Conservation (phyloP, 116 monocot genomes). For the Iris pallida region DNA sequence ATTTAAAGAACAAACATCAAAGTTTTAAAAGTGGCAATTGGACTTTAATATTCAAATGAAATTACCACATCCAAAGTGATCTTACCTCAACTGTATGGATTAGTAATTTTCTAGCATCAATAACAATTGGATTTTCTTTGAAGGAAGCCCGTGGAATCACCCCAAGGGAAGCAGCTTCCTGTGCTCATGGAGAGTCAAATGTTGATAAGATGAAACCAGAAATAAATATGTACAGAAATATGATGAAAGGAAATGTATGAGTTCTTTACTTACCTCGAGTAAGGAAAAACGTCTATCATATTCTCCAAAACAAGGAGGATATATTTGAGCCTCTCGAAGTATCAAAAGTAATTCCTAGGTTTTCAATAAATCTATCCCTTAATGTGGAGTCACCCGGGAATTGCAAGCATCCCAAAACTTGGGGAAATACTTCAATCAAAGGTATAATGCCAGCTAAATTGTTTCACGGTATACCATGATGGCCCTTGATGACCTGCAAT, state of each 20-base stretch:
- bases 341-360: slow-evolving; percentile 50
- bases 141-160: slow-evolving; percentile 66
- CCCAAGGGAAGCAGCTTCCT: slow-evolving; percentile 83
- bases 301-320: slow-evolving; percentile 72
- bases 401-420: slow-evolving; percentile 90
- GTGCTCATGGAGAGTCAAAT: neutral
- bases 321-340: slow-evolving; percentile 42
- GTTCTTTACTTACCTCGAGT: slow-evolving; percentile 51
- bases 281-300: slow-evolving; percentile 86
- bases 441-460: slow-evolving; percentile 70
- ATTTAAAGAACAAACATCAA: neutral
- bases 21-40: neutral
- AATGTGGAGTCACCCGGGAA: slow-evolving; percentile 55
- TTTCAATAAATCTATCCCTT: slow-evolving; percentile 64
- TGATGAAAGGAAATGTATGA: neutral
- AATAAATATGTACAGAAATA: too few relatives aligned
- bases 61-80: neutral
- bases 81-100: slow-evolving; percentile 72
- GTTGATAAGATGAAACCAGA: too few relatives aligned
- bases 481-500: slow-evolving; percentile 72
- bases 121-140: slow-evolving; percentile 66
- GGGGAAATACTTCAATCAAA: slow-evolving; percentile 71
- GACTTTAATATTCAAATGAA: neutral
- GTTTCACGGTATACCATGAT: slow-evolving; percentile 67
- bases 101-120: slow-evolving; percentile 78